phyloP scores from a whole-genome alignment of 805 yeast species.

The Citeromyces nyonsensis region DNA sequence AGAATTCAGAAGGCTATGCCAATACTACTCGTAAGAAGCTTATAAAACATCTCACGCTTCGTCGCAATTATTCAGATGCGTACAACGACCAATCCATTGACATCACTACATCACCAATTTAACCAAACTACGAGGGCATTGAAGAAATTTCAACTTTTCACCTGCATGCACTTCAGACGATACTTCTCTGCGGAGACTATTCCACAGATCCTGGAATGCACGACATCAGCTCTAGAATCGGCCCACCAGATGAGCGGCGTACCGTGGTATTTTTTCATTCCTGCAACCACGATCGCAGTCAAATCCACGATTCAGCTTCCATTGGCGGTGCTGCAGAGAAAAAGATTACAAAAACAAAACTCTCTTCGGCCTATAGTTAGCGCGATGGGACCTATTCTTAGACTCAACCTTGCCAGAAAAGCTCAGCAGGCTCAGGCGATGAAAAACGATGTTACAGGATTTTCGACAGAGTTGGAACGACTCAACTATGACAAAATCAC shows the following conservation, averaged over 20 bases:
- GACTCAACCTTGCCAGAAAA: conserved; percentile 33
- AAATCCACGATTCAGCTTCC: conserved; percentile 65
- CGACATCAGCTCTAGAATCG: conserved; percentile 15
- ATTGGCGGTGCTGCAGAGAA: conserved; percentile 58
- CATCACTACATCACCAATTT: too few relatives aligned
- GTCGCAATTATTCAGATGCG: too few relatives aligned
- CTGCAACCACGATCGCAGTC: conserved; percentile 50
- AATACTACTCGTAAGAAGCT: too few relatives aligned
- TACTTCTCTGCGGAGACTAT: background rate
- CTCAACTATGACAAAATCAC: conserved; percentile 70
- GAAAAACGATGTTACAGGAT: conserved; percentile 15
- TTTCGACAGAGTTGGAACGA: conserved; percentile 15
- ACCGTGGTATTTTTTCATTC: conserved; percentile 79
- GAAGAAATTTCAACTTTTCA: too few relatives aligned
- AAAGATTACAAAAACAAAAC: conserved; percentile 54
- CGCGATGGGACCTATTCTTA: conserved; percentile 64
- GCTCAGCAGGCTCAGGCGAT: conserved; percentile 20
- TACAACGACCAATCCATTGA: too few relatives aligned
- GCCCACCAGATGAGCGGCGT: conserved; percentile 43
- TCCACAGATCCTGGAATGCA: background rate
- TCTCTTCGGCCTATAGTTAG: conserved; percentile 53
- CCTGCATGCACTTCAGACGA: background rate
- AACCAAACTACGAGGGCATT: too few relatives aligned
- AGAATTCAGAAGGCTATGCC: too few relatives aligned
- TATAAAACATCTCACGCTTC: too few relatives aligned